These are phyloP conservation scores for Tympanopsis confertula DNA, from an alignment of 2,329 filamentous ascomycete species.

Conservation along the genomic window DNA sequence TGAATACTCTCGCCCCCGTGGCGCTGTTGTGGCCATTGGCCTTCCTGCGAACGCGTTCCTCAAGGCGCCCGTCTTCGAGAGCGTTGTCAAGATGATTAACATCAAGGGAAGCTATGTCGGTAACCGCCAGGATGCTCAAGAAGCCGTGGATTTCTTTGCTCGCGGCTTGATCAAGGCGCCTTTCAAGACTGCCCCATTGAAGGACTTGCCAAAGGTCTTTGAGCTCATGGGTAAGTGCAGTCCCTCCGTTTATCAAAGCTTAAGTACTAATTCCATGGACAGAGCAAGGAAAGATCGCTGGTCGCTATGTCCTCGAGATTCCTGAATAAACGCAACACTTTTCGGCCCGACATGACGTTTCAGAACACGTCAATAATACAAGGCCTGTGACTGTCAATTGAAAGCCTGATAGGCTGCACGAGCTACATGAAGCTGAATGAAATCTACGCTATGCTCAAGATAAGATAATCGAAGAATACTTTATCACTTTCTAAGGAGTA, in stretches of 20 bases:
- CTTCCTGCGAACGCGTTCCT: slow-evolving; percentile 72
- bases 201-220: slow-evolving; percentile 70
- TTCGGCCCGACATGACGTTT: no score
- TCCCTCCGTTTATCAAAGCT: slow-evolving; percentile 11
- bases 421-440: no score
- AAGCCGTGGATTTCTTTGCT: slow-evolving; percentile 82
- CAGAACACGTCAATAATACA: no score
- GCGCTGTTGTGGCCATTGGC: slow-evolving; percentile 78
- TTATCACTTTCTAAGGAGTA: no score
- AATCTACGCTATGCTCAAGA: no score
- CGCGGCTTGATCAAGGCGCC: slow-evolving; percentile 77
- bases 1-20: slow-evolving; percentile 72
- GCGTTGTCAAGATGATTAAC: slow-evolving; percentile 77
- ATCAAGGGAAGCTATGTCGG: slow-evolving; percentile 93
- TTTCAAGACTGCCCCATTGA: slow-evolving; percentile 73
- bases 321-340: slow-evolving; percentile 44
- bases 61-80: slow-evolving; percentile 77
- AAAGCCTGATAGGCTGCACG: no score
- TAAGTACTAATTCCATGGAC: slow-evolving; percentile 14
- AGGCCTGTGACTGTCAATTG: no score
- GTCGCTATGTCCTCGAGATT: slow-evolving; percentile 69
- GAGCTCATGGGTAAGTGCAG: slow-evolving; percentile 46
- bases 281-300: slow-evolving; percentile 55
- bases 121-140: slow-evolving; percentile 74
- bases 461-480: no score